Base-by-base conservation (phyloP, 108 stramenopile genomes). In the Nitzschia palea region DNA sequence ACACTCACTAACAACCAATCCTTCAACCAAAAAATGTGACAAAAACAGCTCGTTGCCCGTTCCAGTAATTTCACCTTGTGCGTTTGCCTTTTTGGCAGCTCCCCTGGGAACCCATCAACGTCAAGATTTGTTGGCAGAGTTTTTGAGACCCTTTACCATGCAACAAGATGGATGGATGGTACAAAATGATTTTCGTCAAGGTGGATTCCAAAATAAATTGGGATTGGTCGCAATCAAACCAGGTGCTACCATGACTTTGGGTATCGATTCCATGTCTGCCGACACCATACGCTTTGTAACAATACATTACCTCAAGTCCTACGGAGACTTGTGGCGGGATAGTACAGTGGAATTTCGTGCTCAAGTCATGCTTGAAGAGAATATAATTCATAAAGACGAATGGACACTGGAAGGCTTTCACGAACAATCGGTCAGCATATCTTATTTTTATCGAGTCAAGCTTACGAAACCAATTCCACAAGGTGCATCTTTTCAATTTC, bases 261-360 rank as follows among this genome's bases (percentile, higher is more conserved):
- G 37, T 10, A 25, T 15, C 9, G 20, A 26, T 47, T 4, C 36
- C 58, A 27, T 30, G 44, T 17, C 67, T 70, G 12, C 23, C 59
- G 17, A 65, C 59, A 37, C 71, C 70, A 0, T 68, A 76, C 17
- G 47, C 65, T 0, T 67, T n/a, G 40, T 84, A 42, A 78, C 78
- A 9, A 52, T 80, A 43, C 79, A 84, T 56, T 74, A 79, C 8
- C 68, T 87, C 76, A 84, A 74, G 34, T 84, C 83, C 44, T 87
- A 87, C 44, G 86, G 86, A 32, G 79, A 74, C 4, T 64, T 68
- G 29, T 87, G 86, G 86, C 74, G 66, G 10, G 78, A 67, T 0
- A 83, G 50, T 52, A 52, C 31, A 54, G 79, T 18, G 57, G 63
- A 55, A 68, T 79, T 53, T 79, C 55, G 59, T 80, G 35, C 68